Evolutionary conservation across 2,329 filamentous ascomycete species (phyloP).

Genomic region (Microcyclospora tardicrescens): DNA sequence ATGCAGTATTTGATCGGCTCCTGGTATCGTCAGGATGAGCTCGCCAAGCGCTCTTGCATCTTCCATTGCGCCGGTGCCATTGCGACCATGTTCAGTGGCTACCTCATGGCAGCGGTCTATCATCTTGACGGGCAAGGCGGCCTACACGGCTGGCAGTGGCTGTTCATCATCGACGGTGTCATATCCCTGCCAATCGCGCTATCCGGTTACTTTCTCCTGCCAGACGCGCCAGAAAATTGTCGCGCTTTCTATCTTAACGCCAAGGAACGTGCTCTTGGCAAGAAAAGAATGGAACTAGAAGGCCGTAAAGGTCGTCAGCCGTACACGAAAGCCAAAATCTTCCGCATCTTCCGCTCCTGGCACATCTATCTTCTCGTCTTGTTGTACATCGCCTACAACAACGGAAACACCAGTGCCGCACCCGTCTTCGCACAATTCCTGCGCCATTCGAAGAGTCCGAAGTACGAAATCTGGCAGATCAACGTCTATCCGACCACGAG

Average conservation of each 20-base stretch:
- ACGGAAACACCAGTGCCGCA: constrained; percentile 40
- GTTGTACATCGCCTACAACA: constrained; percentile 53
- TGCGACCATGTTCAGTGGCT: constrained; percentile 38
- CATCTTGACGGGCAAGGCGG: constrained; percentile 31
- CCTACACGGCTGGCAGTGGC: constrained; percentile 45
- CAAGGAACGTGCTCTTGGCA: constrained; percentile 32
- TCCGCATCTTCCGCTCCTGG: constrained; percentile 52
- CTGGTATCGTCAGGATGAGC: constrained; percentile 39
- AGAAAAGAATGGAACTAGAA: constrained; percentile 39
- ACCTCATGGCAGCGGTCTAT: constrained; percentile 43
- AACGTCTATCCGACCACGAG: constrained; percentile 41
- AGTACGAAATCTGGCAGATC: constrained; percentile 41
- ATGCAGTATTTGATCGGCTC: constrained; percentile 41
- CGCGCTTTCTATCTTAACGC: constrained; percentile 35
- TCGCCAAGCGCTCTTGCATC: constrained; percentile 40
- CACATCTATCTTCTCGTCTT: constrained; percentile 48
- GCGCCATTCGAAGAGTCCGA: constrained; percentile 29
- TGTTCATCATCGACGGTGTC: constrained; percentile 39
- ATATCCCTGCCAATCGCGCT: constrained; percentile 42
- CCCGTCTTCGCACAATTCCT: constrained; percentile 39
- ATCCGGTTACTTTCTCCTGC: constrained; percentile 36
- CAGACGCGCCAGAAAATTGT: constrained; percentile 39
- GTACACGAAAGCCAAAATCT: constrained; percentile 37
- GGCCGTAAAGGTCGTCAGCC: constrained; percentile 32
- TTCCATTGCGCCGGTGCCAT: constrained; percentile 38